A percentile compares a stretch with the other conserved stretches of the same genome.
phyloP scores from a whole-genome alignment of 1,284 basidiomycete species.

The Leccinum angustisporum region DNA sequence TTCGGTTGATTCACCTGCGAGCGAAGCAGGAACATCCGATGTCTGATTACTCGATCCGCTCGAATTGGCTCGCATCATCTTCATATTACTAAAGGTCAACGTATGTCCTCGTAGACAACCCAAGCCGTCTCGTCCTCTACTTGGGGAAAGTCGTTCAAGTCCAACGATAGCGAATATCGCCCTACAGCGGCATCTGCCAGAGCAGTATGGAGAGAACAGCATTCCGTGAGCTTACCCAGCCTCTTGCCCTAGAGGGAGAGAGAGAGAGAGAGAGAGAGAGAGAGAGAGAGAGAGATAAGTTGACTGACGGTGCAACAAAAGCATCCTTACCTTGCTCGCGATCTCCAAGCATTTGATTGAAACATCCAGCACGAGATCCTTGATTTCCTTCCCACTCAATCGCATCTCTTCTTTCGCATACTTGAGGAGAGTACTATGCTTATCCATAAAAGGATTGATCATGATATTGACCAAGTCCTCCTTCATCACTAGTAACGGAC shows the following conservation, averaged over 20 bases:
- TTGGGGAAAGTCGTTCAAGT: conserved; percentile 50
- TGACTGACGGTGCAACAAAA: conserved; percentile 3
- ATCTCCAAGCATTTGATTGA: conserved; percentile 57
- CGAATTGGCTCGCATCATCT: conserved; percentile 27
- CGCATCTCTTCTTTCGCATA: conserved; percentile 52
- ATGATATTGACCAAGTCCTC: conserved; percentile 62
- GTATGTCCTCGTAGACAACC: conserved; percentile 46
- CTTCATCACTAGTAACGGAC: conserved; percentile 53
- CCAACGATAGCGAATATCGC: conserved; percentile 48
- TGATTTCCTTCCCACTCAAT: conserved; percentile 42
- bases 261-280: too few species aligned
- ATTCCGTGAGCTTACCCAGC: conserved; percentile 52
- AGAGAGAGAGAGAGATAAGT: conserved; percentile 16
- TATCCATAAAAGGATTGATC: conserved; percentile 67
- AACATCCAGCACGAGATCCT: conserved; percentile 51
- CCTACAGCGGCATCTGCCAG: conserved; percentile 47
- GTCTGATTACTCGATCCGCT: conserved; percentile 18
- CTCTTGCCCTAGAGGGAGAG: conserved; percentile 54
- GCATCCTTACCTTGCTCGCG: conserved; percentile 55
- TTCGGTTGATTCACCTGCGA: conserved; percentile 12
- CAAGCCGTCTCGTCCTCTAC: conserved; percentile 47
- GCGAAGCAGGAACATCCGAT: conserved; percentile 3
- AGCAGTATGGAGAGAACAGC: conserved; percentile 36
- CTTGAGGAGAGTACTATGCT: conserved; percentile 44
- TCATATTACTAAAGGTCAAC: conserved; percentile 42